Evolutionary conservation across 2,329 filamentous ascomycete species (phyloP), one percentile per base, ranked within the genome.

Genomic region (Hypoxylon sp.): DNA sequence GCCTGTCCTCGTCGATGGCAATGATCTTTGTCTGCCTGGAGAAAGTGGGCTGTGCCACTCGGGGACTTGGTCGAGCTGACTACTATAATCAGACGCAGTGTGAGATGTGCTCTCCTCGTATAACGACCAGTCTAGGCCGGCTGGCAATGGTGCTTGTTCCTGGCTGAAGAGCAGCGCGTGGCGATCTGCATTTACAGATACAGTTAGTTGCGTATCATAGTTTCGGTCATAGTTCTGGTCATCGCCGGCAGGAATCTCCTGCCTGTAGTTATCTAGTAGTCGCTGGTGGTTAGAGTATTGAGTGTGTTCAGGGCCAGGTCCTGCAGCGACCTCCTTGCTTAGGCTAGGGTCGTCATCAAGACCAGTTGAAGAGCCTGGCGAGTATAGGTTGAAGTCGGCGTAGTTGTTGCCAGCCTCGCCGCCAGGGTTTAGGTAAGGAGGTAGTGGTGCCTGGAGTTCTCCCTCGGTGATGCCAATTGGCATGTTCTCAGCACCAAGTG

Each of bases 321-420:
- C 63, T 19, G 71, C 74, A 3, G 74, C 58, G 37, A 76, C 52
- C 45, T 77, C 74, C 27, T 65, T 75, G 1, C 43, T 63, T 23
- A 71, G 59, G 48, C 68, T 61, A 75, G 77, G 78, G 46, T 87
- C 85, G 63, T 86, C 85, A 60, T 85, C 83, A 12, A 83, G 78
- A 73, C 81, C 81, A 63, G 77, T 79, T 16, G 83, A 81, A 21
- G 77, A 75, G 2, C 62, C 67, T 6, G 85, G 85, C 52, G 85
- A 87, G 78, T 82, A 87, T 14, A 87, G 81, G 72, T 82, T 84
- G 78, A 87, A 87, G 78, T 87, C 85, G 69, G 81, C 76, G 71
- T 87, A 87, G 75, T 83, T 75, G 74, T 81, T 78, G 71, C 76
- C 78, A 64, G 74, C 74, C 65, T 78, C 74, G 57, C 74, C 75